Evolutionary conservation across 306 rosid species (phyloP).

Genomic region (cucumber (Cucumis sativus)): Cucumber_9930_V3 NC_026660.2:22661501-22662000

Average conservation of each 20-base stretch:
- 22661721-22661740: neutral
- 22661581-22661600: neutral
- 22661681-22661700: neutral
- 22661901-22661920: too few species aligned
- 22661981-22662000: neutral
- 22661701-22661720: neutral
- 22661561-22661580: neutral
- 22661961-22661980: neutral
- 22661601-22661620: neutral
- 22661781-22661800: too few species aligned
- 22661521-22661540: neutral
- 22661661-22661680: neutral
- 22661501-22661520: neutral
- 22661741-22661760: too few species aligned
- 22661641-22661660: neutral
- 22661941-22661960: neutral
- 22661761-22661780: too few species aligned
- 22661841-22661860: neutral
- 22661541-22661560: neutral
- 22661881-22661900: neutral
- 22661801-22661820: too few species aligned
- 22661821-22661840: too few species aligned
- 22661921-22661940: neutral
- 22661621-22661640: neutral
- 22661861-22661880: neutral